A percentile compares a stretch with the other conserved stretches of the same genome.
phyloP scores from a whole-genome alignment of 192 early-diverging fungal species.

The Cetraspora pellucida region DNA sequence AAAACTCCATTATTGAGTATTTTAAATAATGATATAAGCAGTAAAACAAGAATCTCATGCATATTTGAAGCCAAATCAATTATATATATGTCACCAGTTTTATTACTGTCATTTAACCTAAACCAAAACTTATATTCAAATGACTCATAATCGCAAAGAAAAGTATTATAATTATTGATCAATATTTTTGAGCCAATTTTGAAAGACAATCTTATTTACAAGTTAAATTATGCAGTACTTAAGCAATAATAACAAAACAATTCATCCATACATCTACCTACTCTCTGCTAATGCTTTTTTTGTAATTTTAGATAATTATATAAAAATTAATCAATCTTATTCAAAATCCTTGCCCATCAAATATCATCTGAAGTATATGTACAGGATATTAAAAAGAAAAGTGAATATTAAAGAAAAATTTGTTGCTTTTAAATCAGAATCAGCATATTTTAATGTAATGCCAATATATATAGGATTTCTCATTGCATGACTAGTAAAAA shows the following conservation, averaged over 20 bases:
- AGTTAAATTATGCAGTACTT: too few relatives aligned
- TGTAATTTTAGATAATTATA: constrained; percentile 20
- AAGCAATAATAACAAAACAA: too few relatives aligned
- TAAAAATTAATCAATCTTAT: constrained; percentile 10
- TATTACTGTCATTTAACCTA: constrained; percentile 12
- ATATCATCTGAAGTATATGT: constrained; percentile 14
- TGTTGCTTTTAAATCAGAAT: background rate
- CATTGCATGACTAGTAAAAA: too few relatives aligned
- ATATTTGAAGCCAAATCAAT: background rate
- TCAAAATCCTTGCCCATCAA: constrained; percentile 24
- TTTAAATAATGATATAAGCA: background rate
- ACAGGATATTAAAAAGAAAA: constrained; percentile 5
- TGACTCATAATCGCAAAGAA: too few relatives aligned
- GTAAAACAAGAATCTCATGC: background rate
- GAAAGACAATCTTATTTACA: constrained; percentile 18
- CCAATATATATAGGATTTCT: too few relatives aligned
- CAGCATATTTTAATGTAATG: too few relatives aligned
- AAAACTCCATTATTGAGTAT: constrained; percentile 4
- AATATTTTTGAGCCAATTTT: constrained; percentile 7
- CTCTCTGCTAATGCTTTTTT: constrained; percentile 1
- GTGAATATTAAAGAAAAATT: background rate
- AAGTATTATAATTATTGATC: too few relatives aligned
- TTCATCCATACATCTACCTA: constrained; percentile 16
- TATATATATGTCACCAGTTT: constrained; percentile 16
- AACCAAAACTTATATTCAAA: too few relatives aligned